Conservation (phyloP, 495 filamentous ascomycete species). For the Aspergillus diversus region DNA sequence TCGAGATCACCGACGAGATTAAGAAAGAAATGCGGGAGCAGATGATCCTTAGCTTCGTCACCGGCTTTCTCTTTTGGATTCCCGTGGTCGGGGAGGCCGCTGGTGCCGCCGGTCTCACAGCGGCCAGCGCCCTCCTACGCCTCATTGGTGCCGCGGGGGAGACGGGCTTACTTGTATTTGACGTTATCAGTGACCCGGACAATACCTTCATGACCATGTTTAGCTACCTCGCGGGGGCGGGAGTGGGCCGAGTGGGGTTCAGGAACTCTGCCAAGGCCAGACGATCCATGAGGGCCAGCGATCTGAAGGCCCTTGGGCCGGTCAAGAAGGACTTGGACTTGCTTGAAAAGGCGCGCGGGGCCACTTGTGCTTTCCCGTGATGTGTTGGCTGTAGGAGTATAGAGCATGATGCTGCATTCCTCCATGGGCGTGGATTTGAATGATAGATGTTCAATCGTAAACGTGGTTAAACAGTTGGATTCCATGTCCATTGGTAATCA, state of each 20-base stretch:
- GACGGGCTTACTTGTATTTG: neutral
- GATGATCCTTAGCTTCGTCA: slow-evolving; percentile 2
- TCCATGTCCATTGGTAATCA: no score
- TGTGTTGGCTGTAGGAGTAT: no score
- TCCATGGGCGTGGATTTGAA: no score
- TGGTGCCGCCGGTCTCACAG: neutral
- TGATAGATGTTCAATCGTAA: no score
- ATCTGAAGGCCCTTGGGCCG: neutral
- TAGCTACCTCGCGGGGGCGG: neutral
- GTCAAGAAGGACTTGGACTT: neutral
- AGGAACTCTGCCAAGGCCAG: neutral
- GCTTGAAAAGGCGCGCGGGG: neutral
- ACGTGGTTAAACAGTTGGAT: no score
- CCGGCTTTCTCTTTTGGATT: slow-evolving; percentile 2
- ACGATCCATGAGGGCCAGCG: neutral
- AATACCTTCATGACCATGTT: slow-evolving; percentile 1
- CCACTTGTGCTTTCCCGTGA: no score
- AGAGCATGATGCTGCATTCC: no score
- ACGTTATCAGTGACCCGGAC: neutral
- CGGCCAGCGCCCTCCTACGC: neutral
- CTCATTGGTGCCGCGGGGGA: neutral
- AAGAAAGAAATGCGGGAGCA: neutral
- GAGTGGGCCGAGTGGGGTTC: neutral
- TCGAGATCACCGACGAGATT: neutral
- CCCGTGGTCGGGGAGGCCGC: slow-evolving; percentile 1